These are phyloP conservation scores for Camellia granthamiana DNA, from an alignment of 148 eudicot genomes.

Conservation along the genomic window DNA sequence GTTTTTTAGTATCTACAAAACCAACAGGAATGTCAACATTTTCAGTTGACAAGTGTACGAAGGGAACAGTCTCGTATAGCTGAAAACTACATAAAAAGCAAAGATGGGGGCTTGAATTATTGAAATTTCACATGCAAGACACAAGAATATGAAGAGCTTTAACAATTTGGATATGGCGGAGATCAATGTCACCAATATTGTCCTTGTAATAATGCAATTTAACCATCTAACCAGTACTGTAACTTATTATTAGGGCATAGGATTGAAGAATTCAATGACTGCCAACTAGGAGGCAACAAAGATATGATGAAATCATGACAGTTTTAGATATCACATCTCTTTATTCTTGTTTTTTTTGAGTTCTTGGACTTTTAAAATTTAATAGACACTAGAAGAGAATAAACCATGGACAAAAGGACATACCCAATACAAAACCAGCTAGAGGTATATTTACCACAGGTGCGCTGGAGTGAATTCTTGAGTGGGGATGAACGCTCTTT, in stretches of 20 bases:
- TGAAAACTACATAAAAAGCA: slow-evolving; percentile 1
- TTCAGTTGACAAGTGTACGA: not conserved
- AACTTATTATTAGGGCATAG: not conserved
- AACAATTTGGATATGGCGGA: not conserved
- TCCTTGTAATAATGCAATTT: not conserved
- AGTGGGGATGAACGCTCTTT: slow-evolving; percentile 23
- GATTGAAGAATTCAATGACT: not conserved
- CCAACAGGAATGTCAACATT: not conserved
- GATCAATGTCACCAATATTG: not conserved
- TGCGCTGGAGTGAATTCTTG: slow-evolving; percentile 22
- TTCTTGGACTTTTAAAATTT: no score
- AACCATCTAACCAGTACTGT: not conserved
- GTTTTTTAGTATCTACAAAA: not conserved
- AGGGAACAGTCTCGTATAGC: not conserved
- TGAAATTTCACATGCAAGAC: not conserved
- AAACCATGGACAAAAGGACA: slow-evolving; percentile 5
- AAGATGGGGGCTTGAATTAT: not conserved
- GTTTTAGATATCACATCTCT: no score
- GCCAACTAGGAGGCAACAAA: no score
- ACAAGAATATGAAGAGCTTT: not conserved
- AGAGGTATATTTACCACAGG: slow-evolving; percentile 48
- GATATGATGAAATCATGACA: no score
- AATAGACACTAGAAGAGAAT: no score
- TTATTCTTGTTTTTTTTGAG: no score
- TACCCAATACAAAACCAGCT: slow-evolving; percentile 85